Conservation (phyloP, 2,329 filamentous ascomycete genomes). For the Exophiala bonariae region DNA sequence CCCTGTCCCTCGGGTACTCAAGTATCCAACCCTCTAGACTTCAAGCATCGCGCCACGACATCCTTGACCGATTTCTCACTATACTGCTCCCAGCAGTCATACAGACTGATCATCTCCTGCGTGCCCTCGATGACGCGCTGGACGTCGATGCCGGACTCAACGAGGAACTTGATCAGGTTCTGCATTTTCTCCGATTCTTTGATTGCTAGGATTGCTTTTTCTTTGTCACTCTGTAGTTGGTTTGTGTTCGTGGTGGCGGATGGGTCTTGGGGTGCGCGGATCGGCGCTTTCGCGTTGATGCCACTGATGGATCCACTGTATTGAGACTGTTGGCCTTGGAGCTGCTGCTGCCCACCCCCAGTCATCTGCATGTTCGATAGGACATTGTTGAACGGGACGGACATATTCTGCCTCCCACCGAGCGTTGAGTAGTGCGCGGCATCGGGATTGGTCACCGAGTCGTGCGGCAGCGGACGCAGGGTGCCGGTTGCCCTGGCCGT, state of each 20-base stretch:
- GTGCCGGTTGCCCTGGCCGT: conserved; percentile 47
- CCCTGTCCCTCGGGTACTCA: conserved; percentile 31
- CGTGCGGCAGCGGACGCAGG: conserved; percentile 34
- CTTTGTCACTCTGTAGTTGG: conserved; percentile 12
- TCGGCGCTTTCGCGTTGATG: conserved; percentile 13
- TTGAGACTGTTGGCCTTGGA: conserved; percentile 10
- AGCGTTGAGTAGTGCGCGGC: conserved; percentile 22
- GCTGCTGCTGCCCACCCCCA: neutral
- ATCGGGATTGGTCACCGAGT: conserved; percentile 21
- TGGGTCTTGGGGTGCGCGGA: conserved; percentile 1
- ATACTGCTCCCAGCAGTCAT: conserved; percentile 71
- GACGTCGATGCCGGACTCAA: conserved; percentile 82
- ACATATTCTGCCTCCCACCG: conserved; percentile 29
- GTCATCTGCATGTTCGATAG: conserved; percentile 22
- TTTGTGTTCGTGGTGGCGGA: conserved; percentile 7
- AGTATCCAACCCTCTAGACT: conserved; percentile 59
- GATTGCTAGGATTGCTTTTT: conserved; percentile 13
- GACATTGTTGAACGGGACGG: conserved; percentile 33
- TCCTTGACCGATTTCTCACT: conserved; percentile 66
- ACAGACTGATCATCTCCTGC: conserved; percentile 87
- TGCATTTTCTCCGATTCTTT: conserved; percentile 57
- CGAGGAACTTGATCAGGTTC: conserved; percentile 76
- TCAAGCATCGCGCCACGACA: conserved; percentile 62
- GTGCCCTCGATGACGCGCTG: conserved; percentile 83
- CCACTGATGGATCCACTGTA: conserved; percentile 1